Conservation (phyloP, 2,329 filamentous ascomycete species). For the Colletotrichum sp. region DNA sequence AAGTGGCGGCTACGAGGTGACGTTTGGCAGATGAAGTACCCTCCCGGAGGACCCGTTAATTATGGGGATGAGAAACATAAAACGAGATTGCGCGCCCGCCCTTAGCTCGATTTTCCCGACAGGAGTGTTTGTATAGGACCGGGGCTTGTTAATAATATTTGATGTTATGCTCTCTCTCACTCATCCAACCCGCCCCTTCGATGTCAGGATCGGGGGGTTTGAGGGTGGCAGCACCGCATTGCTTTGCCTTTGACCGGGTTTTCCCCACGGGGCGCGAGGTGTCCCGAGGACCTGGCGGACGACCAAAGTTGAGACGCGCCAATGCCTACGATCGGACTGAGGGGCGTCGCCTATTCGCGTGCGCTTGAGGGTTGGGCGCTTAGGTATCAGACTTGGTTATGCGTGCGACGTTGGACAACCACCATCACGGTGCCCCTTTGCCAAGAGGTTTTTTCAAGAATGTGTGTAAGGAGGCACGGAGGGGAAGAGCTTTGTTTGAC, state of each 20-base stretch:
- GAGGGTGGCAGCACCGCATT: neutral
- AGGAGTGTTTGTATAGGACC: neutral
- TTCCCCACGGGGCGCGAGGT: conserved; percentile 15
- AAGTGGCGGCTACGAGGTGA: neutral
- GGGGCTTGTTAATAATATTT: neutral
- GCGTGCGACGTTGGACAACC: conserved; percentile 2
- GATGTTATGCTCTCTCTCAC: neutral
- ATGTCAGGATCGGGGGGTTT: neutral
- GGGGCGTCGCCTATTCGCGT: neutral
- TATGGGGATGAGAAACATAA: conserved; percentile 16
- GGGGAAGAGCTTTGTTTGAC: neutral
- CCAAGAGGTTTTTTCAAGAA: neutral
- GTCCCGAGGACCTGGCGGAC: conserved; percentile 10
- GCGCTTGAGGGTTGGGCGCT: conserved; percentile 6
- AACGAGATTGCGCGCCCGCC: conserved; percentile 6
- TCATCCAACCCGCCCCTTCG: neutral
- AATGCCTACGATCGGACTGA: conserved; percentile 5
- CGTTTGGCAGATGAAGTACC: neutral
- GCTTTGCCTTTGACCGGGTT: conserved; percentile 12
- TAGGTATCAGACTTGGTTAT: neutral
- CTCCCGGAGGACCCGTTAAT: conserved; percentile 3
- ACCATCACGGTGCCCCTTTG: neutral
- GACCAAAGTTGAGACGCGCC: conserved; percentile 16
- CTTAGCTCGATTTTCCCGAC: neutral
- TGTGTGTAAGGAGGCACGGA: neutral